Percentiles rank a stretch among this genome's conserved stretches.
Conservation (phyloP, 768 basidiomycete species). For the Xerocomus spinulosus region DNA sequence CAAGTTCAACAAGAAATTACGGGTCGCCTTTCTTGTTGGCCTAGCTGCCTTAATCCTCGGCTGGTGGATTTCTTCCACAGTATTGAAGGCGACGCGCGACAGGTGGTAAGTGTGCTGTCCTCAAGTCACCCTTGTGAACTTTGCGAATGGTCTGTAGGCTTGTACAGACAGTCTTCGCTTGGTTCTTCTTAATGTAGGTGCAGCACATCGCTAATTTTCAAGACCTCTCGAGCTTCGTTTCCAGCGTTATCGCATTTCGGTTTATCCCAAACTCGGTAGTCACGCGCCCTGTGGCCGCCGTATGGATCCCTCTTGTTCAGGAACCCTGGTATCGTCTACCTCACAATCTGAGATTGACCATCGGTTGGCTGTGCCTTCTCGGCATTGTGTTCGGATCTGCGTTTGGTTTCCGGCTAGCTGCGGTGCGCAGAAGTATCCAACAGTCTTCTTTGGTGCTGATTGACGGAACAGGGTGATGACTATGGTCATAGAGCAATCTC, state of each 20-base stretch:
- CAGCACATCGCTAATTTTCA: neutral
- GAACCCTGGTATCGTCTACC: constrained; percentile 65
- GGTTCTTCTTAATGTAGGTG: constrained; percentile 72
- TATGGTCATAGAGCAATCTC: constrained; percentile 81
- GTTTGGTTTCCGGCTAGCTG: constrained; percentile 67
- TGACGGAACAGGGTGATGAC: constrained; percentile 44
- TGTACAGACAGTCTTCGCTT: constrained; percentile 76
- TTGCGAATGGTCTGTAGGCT: constrained; percentile 46
- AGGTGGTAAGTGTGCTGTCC: constrained; percentile 51
- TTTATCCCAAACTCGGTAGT: constrained; percentile 72
- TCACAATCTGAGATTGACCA: constrained; percentile 47
- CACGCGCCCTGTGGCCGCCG: constrained; percentile 61
- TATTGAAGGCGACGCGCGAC: constrained; percentile 64
- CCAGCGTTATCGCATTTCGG: constrained; percentile 76
- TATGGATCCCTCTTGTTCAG: constrained; percentile 65
- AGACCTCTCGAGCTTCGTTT: neutral
- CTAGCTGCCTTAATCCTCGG: constrained; percentile 63
- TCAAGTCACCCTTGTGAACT: neutral
- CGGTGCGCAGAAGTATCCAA: constrained; percentile 34
- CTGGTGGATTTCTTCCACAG: constrained; percentile 81
- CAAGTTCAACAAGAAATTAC: constrained; percentile 22
- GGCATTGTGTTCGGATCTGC: constrained; percentile 82
- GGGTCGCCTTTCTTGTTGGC: constrained; percentile 46
- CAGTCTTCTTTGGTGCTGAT: constrained; percentile 12
- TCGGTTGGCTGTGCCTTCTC: constrained; percentile 76